These are phyloP conservation scores for Colletotrichum orbiculare DNA, from an alignment of 2,329 filamentous ascomycete genomes.

Conservation along the genomic window DNA sequence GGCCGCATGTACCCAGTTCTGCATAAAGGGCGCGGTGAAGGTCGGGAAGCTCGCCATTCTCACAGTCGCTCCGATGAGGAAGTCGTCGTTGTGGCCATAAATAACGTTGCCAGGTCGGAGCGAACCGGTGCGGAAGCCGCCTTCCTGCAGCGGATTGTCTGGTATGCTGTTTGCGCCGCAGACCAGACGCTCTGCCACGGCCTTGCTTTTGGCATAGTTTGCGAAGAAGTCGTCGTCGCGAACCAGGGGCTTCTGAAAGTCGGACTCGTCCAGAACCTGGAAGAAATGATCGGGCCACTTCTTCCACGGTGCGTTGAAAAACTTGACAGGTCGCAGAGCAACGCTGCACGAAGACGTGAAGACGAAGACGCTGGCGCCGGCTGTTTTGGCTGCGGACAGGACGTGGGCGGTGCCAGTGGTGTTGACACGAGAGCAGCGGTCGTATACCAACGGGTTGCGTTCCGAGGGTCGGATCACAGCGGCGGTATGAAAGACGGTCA, in stretches of 20 bases:
- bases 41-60: constrained; percentile 50
- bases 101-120: constrained; percentile 65
- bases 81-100: constrained; percentile 60
- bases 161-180: constrained; percentile 52
- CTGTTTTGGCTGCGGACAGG: constrained; percentile 56
- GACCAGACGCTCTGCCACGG: constrained; percentile 62
- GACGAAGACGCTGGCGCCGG: constrained; percentile 62
- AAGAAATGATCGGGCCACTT: constrained; percentile 50
- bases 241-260: constrained; percentile 53
- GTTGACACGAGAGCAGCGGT: constrained; percentile 60
- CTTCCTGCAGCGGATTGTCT: constrained; percentile 34
- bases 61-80: constrained; percentile 53
- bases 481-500: constrained; percentile 69
- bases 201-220: constrained; percentile 64
- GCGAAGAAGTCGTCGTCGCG: constrained; percentile 56
- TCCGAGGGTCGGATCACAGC: constrained; percentile 64
- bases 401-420: constrained; percentile 61
- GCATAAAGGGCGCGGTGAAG: constrained; percentile 57
- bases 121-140: constrained; percentile 61
- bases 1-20: constrained; percentile 61
- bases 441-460: constrained; percentile 56
- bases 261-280: constrained; percentile 59
- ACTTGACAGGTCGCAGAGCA: constrained; percentile 52
- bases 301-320: constrained; percentile 58
- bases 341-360: constrained; percentile 62